phyloP scores from a whole-genome alignment of 73 alveolate genomes.

The Loxodes magnus region DNA sequence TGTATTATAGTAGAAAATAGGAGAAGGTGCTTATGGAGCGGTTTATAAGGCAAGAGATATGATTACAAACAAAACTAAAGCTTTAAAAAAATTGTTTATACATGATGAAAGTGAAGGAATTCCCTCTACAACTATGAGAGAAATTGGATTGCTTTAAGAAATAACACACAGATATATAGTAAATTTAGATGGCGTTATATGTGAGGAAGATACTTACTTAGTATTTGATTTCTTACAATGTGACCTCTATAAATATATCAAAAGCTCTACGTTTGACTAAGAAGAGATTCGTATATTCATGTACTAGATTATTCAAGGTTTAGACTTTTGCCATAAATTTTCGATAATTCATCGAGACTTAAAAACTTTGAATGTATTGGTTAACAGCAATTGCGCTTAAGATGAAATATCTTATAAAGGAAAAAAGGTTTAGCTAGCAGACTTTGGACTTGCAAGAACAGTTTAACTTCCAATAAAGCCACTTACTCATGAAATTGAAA shows the following conservation, averaged over 20 bases:
- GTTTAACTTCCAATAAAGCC: conserved; percentile 34
- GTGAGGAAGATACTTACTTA: conserved; percentile 46
- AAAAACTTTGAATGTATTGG: conserved; percentile 65
- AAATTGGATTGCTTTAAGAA: conserved; percentile 73
- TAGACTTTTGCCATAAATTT: conserved; percentile 56
- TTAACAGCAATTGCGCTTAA: conserved; percentile 44
- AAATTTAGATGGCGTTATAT: conserved; percentile 53
- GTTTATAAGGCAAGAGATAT: conserved; percentile 74
- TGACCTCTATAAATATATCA: conserved; percentile 36
- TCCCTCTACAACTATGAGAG: conserved; percentile 83
- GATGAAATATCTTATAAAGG: no score
- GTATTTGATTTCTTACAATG: conserved; percentile 51
- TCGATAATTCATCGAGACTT: conserved; percentile 82
- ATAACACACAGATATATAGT: conserved; percentile 78
- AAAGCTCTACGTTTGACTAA: conserved; percentile 30
- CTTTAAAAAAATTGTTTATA: conserved; percentile 64
- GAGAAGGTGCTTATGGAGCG: conserved; percentile 89
- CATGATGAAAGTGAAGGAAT: conserved; percentile 87
- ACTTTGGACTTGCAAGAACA: conserved; percentile 75
- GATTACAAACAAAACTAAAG: conserved; percentile 61
- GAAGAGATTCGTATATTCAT: conserved; percentile 37
- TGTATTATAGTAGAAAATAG: no score
- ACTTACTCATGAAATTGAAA: conserved; percentile 31
- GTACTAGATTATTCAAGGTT: conserved; percentile 55
- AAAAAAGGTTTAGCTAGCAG: conserved; percentile 63